These are phyloP conservation scores for Protea cynaroides DNA, from an alignment of 164 flowering plant species.

Conservation along the genomic window DNA sequence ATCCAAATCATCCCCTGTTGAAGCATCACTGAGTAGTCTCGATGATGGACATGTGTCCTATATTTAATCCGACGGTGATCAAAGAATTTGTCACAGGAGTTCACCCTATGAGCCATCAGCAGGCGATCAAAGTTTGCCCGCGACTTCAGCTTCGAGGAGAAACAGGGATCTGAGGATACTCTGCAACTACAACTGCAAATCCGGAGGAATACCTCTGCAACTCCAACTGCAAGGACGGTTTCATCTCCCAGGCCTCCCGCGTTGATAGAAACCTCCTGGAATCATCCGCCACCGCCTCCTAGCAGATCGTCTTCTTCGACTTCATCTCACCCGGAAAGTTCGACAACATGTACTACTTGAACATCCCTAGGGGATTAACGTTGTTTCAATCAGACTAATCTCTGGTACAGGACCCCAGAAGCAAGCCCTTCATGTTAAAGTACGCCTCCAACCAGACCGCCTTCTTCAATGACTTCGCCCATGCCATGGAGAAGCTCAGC, in stretches of 20 bases:
- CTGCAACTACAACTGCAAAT: too few species aligned
- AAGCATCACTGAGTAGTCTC: too few species aligned
- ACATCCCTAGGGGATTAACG: slow-evolving; percentile 52
- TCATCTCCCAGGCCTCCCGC: slow-evolving; percentile 28
- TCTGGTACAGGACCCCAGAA: slow-evolving; percentile 35
- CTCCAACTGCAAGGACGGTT: slow-evolving; percentile 55
- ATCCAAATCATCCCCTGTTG: too few species aligned
- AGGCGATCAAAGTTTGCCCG: too few species aligned
- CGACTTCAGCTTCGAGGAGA: too few species aligned
- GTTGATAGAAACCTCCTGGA: slow-evolving; percentile 32
- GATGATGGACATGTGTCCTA: too few species aligned
- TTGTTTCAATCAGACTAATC: slow-evolving; percentile 41
- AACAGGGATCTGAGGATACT: too few species aligned
- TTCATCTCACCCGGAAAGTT: slow-evolving; percentile 61
- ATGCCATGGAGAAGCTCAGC: slow-evolving; percentile 63
- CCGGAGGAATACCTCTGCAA: too few species aligned
- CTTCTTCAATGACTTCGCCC: slow-evolving; percentile 48
- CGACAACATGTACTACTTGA: slow-evolving; percentile 56
- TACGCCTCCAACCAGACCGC: slow-evolving; percentile 45
- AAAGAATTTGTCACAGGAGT: too few species aligned
- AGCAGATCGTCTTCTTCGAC: slow-evolving; percentile 55
- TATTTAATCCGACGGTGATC: too few species aligned
- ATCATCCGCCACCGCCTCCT: slow-evolving; percentile 25
- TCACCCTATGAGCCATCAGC: too few species aligned
- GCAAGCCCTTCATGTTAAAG: slow-evolving; percentile 42